Conservation (phyloP, 2,329 filamentous ascomycete species). For the Stagonosporopsis tanaceti region DNA sequence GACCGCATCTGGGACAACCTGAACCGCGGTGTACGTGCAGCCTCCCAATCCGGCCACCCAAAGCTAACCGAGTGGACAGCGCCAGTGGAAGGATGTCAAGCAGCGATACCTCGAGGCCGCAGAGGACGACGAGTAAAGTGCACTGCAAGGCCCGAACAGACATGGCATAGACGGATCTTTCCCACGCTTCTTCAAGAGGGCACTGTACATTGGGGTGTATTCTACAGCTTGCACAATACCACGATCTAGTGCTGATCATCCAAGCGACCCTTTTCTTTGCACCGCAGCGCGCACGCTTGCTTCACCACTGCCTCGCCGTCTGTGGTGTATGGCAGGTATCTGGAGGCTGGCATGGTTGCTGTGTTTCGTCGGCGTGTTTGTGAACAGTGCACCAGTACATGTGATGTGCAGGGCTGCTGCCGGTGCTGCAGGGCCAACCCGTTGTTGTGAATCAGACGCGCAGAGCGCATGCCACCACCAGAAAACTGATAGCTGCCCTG, state of each 20-base stretch:
- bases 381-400: neutral
- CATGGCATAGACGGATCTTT: slow-evolving; percentile 29
- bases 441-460: neutral
- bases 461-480: neutral
- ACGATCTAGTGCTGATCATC: slow-evolving; percentile 23
- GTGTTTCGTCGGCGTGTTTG: neutral
- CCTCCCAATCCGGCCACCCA: neutral
- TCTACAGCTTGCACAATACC: slow-evolving; percentile 42
- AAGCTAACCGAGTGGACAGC: slow-evolving; percentile 62
- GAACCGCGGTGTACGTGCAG: slow-evolving; percentile 78
- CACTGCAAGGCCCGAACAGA: slow-evolving; percentile 1
- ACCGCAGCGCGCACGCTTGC: neutral
- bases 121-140: slow-evolving; percentile 65
- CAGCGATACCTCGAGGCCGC: slow-evolving; percentile 78
- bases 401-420: neutral
- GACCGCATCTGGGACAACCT: slow-evolving; percentile 88
- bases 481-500: neutral
- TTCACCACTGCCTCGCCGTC: neutral
- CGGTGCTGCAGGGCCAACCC: neutral
- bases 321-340: neutral
- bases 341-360: neutral
- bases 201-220: slow-evolving; percentile 49
- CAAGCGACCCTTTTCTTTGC: neutral
- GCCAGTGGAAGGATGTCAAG: slow-evolving; percentile 99
- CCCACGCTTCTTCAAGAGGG: slow-evolving; percentile 27